phyloP scores from a whole-genome alignment of 306 rosid species.

The Cicer judaicum region DNA sequence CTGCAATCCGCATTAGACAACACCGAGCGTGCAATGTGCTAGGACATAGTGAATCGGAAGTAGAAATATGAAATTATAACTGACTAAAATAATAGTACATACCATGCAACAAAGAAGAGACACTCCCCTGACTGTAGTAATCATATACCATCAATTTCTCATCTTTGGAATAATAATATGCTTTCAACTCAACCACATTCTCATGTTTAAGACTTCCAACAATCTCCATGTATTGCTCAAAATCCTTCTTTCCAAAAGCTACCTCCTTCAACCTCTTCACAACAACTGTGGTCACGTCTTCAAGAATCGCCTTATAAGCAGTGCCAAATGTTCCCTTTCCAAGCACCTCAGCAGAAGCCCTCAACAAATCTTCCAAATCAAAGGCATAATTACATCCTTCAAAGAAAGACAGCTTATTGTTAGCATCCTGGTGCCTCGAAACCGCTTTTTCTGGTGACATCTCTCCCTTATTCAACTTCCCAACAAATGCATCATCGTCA shows the following conservation, averaged over 20 bases:
- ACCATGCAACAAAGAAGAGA: conserved; percentile 56
- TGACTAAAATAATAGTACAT: conserved; percentile 35
- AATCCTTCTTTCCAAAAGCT: conserved; percentile 55
- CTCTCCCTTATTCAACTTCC: conserved; percentile 71
- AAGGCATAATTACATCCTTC: conserved; percentile 55
- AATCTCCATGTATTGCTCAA: conserved; percentile 57
- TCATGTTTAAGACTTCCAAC: conserved; percentile 52
- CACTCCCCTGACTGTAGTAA: conserved; percentile 47
- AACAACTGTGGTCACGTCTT: conserved; percentile 55
- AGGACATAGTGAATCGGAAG: background rate
- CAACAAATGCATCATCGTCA: conserved; percentile 54
- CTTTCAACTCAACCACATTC: conserved; percentile 54
- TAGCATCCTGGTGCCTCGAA: conserved; percentile 80
- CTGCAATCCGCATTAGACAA: too few species aligned
- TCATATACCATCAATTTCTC: conserved; percentile 57
- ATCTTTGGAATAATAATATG: conserved; percentile 58
- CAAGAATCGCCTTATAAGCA: conserved; percentile 55
- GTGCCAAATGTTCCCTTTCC: conserved; percentile 58
- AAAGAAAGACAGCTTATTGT: conserved; percentile 52
- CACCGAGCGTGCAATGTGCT: too few species aligned
- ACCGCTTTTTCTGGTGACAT: conserved; percentile 91
- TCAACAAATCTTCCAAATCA: conserved; percentile 56
- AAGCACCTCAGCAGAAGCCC: conserved; percentile 59
- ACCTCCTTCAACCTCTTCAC: conserved; percentile 60
- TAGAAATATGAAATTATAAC: background rate